Base-by-base conservation (phyloP, 2,329 filamentous ascomycete genomes). In the Colletotrichum zoysiae region DNA sequence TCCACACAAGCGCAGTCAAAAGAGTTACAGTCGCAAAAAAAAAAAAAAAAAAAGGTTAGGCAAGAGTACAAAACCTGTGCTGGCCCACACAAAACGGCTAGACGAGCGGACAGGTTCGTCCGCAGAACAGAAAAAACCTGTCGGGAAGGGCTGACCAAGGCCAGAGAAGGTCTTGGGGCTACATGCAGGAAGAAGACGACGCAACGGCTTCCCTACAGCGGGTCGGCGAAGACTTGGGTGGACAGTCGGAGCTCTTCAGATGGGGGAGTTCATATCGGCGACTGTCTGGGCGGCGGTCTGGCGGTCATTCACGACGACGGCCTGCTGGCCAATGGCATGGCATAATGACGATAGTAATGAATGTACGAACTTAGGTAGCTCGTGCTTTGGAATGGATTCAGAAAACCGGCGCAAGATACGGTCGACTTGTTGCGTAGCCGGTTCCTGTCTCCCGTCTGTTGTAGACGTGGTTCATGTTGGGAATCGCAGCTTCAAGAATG, bases 301-400 rank as follows among this genome's bases (percentile, higher is more conserved):
- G 42, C 55, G 42, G 59, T 61, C 70, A 70, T 72, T 70, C 44
- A 70, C 48, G 53, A 60, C 59, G 59, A 71, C 65, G 70, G 60
- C 14, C 53, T 58, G 60, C 60, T 65, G 70, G 70, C 60, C 60
- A 55, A 70, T 60, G 70, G 70, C 70, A 72, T 65, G 60, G 65
- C 70, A 64, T 70, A 70, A 72, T 72, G 70, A 72, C 70, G 70
- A 72, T 70, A 70, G 38, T 72, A 72, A 72, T 70, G 70, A 72
- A 65, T 72, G 70, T 72, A 72, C 70, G 70, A 71, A 72, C 65
- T 65, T 35, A 44, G 64, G 40, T 42, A 38, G 44, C 46, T 64
- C 70, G 70, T 70, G 65, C 70, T 72, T 72, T 65, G 70, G 60
- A 60, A 61, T 48, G 55, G 48, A 51, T 50, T 50, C 20, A 59